Percentiles rank a stretch among this genome's conserved stretches.
phyloP scores from a whole-genome alignment of 805 yeast genomes.

The Debaryomyces castellii region DNA sequence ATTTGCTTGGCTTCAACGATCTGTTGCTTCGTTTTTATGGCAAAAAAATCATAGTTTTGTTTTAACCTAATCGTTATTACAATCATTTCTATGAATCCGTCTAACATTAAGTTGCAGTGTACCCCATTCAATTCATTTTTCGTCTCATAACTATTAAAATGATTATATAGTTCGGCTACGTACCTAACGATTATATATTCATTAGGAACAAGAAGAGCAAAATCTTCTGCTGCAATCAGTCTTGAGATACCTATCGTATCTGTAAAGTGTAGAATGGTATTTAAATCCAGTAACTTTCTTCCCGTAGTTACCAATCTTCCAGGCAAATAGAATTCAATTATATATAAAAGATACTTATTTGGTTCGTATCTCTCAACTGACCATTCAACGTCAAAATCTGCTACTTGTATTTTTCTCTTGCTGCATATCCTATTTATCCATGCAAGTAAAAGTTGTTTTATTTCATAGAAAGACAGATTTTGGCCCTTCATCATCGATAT shows the following conservation, averaged over 20 bases:
- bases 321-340: constrained; percentile 25
- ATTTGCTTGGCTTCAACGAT: constrained; percentile 3
- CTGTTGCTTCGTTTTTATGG: constrained; percentile 16
- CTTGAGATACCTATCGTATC: constrained; percentile 48
- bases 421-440: constrained; percentile 50
- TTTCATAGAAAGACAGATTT: constrained; percentile 25
- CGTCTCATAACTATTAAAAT: constrained; percentile 18
- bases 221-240: constrained; percentile 56
- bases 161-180: constrained; percentile 57
- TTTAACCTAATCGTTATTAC: constrained; percentile 18
- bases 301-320: constrained; percentile 19
- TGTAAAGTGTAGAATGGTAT: constrained; percentile 41
- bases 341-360: constrained; percentile 45
- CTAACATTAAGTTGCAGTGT: background rate
- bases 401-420: constrained; percentile 24
- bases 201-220: constrained; percentile 50
- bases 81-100: constrained; percentile 12
- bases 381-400: constrained; percentile 59
- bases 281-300: constrained; percentile 30
- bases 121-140: background rate
- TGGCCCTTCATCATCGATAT: constrained; percentile 18
- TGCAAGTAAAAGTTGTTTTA: constrained; percentile 32
- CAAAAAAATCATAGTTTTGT: constrained; percentile 30
- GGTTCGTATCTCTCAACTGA: constrained; percentile 46
- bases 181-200: constrained; percentile 61